These are phyloP conservation scores for Metarhizium sp. DNA, from an alignment of 2,329 filamentous ascomycete genomes.

Conservation along the genomic window DNA sequence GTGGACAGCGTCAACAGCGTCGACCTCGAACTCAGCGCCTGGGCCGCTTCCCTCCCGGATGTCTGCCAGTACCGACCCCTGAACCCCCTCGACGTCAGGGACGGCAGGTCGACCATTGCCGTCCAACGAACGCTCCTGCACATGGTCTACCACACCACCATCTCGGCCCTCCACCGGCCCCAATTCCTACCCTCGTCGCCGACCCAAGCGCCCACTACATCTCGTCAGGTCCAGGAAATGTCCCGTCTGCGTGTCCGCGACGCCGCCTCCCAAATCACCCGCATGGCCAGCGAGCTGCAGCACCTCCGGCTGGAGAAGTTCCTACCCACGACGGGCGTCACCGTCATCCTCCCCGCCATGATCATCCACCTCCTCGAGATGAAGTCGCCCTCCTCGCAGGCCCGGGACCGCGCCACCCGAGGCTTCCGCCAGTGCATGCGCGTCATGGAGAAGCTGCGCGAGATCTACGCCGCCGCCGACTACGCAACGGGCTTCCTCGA, in stretches of 20 bases:
- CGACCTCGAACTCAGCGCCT: slow-evolving; percentile 68
- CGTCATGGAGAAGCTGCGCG: slow-evolving; percentile 76
- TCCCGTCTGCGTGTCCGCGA: slow-evolving; percentile 76
- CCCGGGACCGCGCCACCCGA: slow-evolving; percentile 62
- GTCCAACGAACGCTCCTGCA: slow-evolving; percentile 81
- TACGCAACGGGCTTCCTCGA: slow-evolving; percentile 94
- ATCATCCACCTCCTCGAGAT: slow-evolving; percentile 91
- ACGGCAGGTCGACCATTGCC: slow-evolving; percentile 49
- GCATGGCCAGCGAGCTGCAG: slow-evolving; percentile 70
- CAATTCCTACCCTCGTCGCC: slow-evolving; percentile 75
- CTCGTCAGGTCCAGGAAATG: slow-evolving; percentile 67
- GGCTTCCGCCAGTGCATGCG: slow-evolving; percentile 90
- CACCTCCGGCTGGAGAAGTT: slow-evolving; percentile 64
- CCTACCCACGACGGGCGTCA: slow-evolving; percentile 83
- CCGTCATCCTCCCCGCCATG: slow-evolving; percentile 82
- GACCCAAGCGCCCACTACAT: slow-evolving; percentile 37
- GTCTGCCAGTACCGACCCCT: slow-evolving; percentile 59
- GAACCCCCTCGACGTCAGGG: slow-evolving; percentile 44
- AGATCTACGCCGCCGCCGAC: slow-evolving; percentile 89
- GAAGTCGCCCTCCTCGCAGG: slow-evolving; percentile 67
- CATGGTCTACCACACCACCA: slow-evolving; percentile 88
- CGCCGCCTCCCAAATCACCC: slow-evolving; percentile 77
- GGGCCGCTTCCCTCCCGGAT: slow-evolving; percentile 62
- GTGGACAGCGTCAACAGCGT: slow-evolving; percentile 70
- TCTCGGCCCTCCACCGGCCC: slow-evolving; percentile 83